phyloP scores from a whole-genome alignment of 1,139 yeast genomes.

The Oligophagozyma castellii region DNA sequence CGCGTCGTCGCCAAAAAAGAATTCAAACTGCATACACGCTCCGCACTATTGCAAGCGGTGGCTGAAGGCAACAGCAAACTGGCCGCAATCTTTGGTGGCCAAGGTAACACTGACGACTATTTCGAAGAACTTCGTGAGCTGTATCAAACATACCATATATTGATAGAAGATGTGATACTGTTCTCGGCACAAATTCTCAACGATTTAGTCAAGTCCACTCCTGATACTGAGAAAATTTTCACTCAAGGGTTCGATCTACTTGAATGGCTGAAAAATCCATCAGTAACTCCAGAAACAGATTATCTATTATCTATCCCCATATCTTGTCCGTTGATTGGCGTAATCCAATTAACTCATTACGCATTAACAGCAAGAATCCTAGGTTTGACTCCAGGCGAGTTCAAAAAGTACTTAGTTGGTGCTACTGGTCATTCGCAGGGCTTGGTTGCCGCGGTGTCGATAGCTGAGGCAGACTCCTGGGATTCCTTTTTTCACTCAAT shows the following conservation, averaged over 20 bases:
- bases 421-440: slow-evolving; percentile 99
- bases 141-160: slow-evolving; percentile 60
- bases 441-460: slow-evolving; percentile 81
- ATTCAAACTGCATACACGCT: slow-evolving; percentile 36
- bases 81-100: slow-evolving; percentile 93
- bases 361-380: slow-evolving; percentile 75
- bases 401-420: slow-evolving; percentile 59
- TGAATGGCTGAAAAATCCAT: slow-evolving; percentile 75
- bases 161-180: slow-evolving; percentile 57
- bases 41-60: slow-evolving; percentile 54
- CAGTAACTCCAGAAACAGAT: slow-evolving; percentile 79
- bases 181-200: slow-evolving; percentile 58
- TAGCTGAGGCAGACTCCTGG: slow-evolving; percentile 82
- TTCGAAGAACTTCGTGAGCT: slow-evolving; percentile 90
- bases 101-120: slow-evolving; percentile 96
- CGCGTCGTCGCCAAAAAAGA: slow-evolving; percentile 37
- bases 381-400: slow-evolving; percentile 83
- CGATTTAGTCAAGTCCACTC: slow-evolving; percentile 54
- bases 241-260: slow-evolving; percentile 87
- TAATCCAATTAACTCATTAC: slow-evolving; percentile 88
- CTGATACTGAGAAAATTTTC: slow-evolving; percentile 74
- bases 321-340: slow-evolving; percentile 90
- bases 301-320: slow-evolving; percentile 85
- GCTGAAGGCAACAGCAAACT: slow-evolving; percentile 43
- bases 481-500: slow-evolving; percentile 60